Base-by-base conservation (phyloP, 805 yeast genomes). In the Wickerhamiella bombiphila region DNA sequence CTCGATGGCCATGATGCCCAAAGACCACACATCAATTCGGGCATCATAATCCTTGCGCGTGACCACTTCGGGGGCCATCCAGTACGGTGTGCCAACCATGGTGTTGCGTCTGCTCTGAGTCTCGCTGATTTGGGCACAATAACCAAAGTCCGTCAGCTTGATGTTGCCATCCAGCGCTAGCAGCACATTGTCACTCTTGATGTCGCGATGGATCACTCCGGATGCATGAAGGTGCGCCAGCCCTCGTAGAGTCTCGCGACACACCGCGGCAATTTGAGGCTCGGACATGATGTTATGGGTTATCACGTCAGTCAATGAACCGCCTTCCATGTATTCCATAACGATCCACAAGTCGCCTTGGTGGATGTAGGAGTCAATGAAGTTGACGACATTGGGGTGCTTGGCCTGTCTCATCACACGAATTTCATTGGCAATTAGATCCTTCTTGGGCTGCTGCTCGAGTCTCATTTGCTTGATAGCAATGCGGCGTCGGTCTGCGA, bases 21-120 rank as follows among this genome's bases (percentile, higher is more conserved):
- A 63, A 5, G 95, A 83, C 99, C 99, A 91, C 35, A 91, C 77
- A 60, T 91, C 99, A 32, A 91, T 94, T 56, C 91, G 86, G 34
- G 93, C 91, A 25, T 93, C 98, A 55, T 91, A 91, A 54, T 86
- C 95, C 57, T 85, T 86, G 49, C 93, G 74, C 15, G 86, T 74
- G 20, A 91, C 95, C 38, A 91, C 95, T 58, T 91, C 99, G 1
- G 99, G 99, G 0, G 99, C 99, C 99, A 91, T 91, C 99, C 99
- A 91, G 57, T 91, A 91, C 11, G 99, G 98, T 0, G 99, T 91
- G 13, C 99, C 99, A 14, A 91, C 98, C 94, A 91, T 83, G 3
- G 99, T 91, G 3, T 94, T 85, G 56, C 99, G 74, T 58, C 88
- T 86, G 39, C 80, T 65, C 46, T 80, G 79, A 38, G 72, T 70